A percentile compares a stretch with the other conserved stretches of the same genome.
These are phyloP conservation scores for Penicillium paxilli DNA, from an alignment of 495 filamentous ascomycete genomes.

Conservation along the genomic window DNA sequence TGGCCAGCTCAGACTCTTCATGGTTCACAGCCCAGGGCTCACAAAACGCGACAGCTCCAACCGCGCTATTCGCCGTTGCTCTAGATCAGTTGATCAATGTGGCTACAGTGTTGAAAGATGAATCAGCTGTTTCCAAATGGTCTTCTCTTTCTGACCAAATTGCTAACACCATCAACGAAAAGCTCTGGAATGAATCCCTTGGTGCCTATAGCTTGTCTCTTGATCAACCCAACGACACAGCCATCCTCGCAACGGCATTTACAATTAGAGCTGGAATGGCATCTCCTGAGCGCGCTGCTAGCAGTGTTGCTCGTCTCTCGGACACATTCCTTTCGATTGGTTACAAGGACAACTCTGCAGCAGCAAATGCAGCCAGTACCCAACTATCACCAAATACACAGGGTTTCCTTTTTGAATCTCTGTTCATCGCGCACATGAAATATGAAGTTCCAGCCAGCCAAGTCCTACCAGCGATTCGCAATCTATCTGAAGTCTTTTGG, in stretches of 20 bases:
- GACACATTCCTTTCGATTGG: conserved; percentile 7
- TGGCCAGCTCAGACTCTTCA: conserved; percentile 8
- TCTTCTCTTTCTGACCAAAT: not conserved
- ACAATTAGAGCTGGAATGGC: conserved; percentile 27
- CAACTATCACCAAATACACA: conserved; percentile 18
- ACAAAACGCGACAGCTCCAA: conserved; percentile 8
- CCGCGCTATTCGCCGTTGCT: conserved; percentile 5
- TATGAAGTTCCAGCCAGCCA: not conserved
- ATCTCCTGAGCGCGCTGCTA: conserved; percentile 15
- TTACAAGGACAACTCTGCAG: conserved; percentile 14
- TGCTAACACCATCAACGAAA: conserved; percentile 19
- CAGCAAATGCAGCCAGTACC: not conserved
- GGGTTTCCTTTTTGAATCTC: conserved; percentile 16
- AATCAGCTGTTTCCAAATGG: not conserved
- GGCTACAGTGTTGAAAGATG: conserved; percentile 2
- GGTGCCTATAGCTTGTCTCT: conserved; percentile 24
- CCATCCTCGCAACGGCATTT: conserved; percentile 24
- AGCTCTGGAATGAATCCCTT: conserved; percentile 25
- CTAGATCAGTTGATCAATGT: conserved; percentile 11
- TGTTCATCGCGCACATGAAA: conserved; percentile 3
- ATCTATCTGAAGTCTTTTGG: conserved; percentile 31
- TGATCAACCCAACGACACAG: conserved; percentile 12
- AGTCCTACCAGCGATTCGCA: not conserved
- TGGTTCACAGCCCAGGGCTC: conserved; percentile 11
- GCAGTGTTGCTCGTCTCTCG: not conserved